Evolutionary conservation across 2,329 filamentous ascomycete genomes (phyloP).

Genomic region (Trichoderma sp.): DNA sequence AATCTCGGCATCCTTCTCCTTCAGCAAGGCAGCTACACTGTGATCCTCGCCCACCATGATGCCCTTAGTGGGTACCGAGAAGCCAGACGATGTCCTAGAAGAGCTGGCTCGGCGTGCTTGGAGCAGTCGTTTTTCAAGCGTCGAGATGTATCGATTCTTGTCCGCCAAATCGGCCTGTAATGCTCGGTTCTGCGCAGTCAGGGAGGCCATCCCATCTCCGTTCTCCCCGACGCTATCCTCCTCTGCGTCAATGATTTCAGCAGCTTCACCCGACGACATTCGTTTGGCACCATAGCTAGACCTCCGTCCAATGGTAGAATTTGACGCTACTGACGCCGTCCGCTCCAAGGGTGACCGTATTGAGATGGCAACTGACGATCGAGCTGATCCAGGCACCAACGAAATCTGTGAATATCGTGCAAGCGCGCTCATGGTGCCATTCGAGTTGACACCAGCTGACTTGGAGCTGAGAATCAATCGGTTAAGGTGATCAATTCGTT

Average conservation of each 20-base stretch:
- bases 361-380: slow-evolving; percentile 71
- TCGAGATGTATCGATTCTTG: slow-evolving; percentile 95
- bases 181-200: slow-evolving; percentile 84
- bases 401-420: slow-evolving; percentile 64
- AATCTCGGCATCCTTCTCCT: slow-evolving; percentile 92
- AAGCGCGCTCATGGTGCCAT: slow-evolving; percentile 69
- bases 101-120: slow-evolving; percentile 91
- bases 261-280: slow-evolving; percentile 47
- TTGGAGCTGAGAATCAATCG: slow-evolving; percentile 93
- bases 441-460: slow-evolving; percentile 87
- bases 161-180: slow-evolving; percentile 93
- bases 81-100: slow-evolving; percentile 77
- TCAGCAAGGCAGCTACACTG: slow-evolving; percentile 69
- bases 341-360: slow-evolving; percentile 58
- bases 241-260: slow-evolving; percentile 52
- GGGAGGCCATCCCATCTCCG: slow-evolving; percentile 80
- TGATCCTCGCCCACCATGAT: slow-evolving; percentile 78
- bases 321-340: slow-evolving; percentile 67
- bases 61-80: slow-evolving; percentile 60
- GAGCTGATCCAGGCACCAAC: slow-evolving; percentile 54
- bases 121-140: slow-evolving; percentile 85
- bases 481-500: slow-evolving; percentile 96
- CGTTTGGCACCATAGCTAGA: slow-evolving; percentile 47
- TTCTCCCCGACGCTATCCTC: slow-evolving; percentile 76
- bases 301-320: slow-evolving; percentile 58